Evolutionary conservation across 148 eudicot genomes (phyloP), one percentile per base, ranked within the genome.

Genomic region (Nepenthes mirabilis): DNA sequence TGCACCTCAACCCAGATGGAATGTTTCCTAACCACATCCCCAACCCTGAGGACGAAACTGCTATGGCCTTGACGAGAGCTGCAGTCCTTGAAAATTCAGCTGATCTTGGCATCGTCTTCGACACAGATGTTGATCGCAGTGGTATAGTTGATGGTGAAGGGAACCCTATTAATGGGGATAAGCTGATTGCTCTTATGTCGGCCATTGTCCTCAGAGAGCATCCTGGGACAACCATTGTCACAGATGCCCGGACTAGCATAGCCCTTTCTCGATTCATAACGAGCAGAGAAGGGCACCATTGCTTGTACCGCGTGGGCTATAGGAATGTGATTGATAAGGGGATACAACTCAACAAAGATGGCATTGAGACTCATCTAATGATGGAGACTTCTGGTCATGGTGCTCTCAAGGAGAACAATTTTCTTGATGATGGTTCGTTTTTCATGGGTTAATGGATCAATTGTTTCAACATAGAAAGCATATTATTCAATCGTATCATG

Each of bases 11-110:
- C 11, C 98, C 96, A 1, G 95, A 88, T 35, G 96, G 98, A 10
- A 88, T 83, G 91, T 88, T 93, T 70, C 96, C 98, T 0, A 88
- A 93, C 74, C 98, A 93, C 85, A 93, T 88, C 6, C 98, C 98
- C 0, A 93, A 93, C 68, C 98, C 98, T 0, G 96, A 79, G 61
- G 96, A 88, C 74, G 83, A 88, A 64, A 76, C 49, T 12, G 95
- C 96, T 52, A 88, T 93, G 96, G 45, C 96, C 49, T 88, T 43
- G 95, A 93, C 79, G 1, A 65, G 72, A 34, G 63, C 82, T 3
- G 78, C 96, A 0, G 96, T 93, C 13, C 80, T 93, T 2, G 69
- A 76, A 5, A 70, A 79, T 75, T 56, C 75, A 0, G 98, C 95
- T 9, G 91, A 93, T 35, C 79, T 93, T 2, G 98, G 98, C 37